phyloP scores from a whole-genome alignment of 306 rosid species.

The Dryas drummondii region DNA sequence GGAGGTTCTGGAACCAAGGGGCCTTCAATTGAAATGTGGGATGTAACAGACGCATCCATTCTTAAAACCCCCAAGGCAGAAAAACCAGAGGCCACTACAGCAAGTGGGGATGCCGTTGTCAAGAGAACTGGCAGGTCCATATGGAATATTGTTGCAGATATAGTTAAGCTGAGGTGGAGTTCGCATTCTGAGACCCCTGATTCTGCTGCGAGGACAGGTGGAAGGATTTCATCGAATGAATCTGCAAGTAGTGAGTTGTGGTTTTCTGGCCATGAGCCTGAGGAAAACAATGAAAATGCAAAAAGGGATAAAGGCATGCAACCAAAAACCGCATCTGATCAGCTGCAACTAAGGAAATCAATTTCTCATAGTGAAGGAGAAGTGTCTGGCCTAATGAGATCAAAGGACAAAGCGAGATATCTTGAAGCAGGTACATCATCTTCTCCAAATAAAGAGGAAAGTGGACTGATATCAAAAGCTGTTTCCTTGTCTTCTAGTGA shows the following conservation, averaged over 20 bases:
- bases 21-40: constrained; percentile 81
- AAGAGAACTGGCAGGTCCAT: constrained; percentile 75
- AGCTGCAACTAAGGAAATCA: constrained; percentile 28
- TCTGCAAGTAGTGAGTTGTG: constrained; percentile 62
- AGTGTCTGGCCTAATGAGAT: constrained; percentile 31
- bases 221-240: constrained; percentile 57
- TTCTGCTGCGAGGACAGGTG: constrained; percentile 51
- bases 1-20: constrained; percentile 69
- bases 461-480: constrained; percentile 47
- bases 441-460: constrained; percentile 39
- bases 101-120: constrained; percentile 42
- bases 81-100: constrained; percentile 39
- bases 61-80: constrained; percentile 40
- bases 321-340: constrained; percentile 43
- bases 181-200: constrained; percentile 50
- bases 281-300: constrained; percentile 43
- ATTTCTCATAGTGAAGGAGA: constrained; percentile 43
- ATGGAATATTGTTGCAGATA: constrained; percentile 61
- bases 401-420: constrained; percentile 40
- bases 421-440: constrained; percentile 49
- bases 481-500: constrained; percentile 53
- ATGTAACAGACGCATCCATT: constrained; percentile 49
- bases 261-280: constrained; percentile 75
- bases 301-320: constrained; percentile 34
- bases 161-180: constrained; percentile 69